A percentile compares a stretch with the other conserved stretches of the same genome.
phyloP scores from a whole-genome alignment of 1,284 basidiomycete species.

The Marasmius sp. region DNA sequence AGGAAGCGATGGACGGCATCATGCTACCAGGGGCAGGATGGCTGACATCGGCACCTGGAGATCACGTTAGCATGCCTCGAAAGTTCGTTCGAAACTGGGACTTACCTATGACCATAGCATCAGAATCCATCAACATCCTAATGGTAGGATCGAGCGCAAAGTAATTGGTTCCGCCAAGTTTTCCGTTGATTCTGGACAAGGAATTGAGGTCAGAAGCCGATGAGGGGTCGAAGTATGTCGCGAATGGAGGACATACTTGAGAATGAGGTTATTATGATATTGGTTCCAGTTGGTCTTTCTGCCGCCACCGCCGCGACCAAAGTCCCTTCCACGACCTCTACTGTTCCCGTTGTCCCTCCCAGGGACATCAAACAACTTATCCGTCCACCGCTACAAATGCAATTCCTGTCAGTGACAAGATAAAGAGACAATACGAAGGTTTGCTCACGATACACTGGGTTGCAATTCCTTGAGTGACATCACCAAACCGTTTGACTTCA shows the following conservation, averaged over 20 bases:
- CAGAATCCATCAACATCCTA: constrained; percentile 15
- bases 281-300: constrained; percentile 25
- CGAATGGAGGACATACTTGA: constrained; percentile 30
- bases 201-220: background rate
- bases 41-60: constrained; percentile 39
- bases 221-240: background rate
- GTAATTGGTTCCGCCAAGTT: constrained; percentile 38
- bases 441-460: constrained; percentile 38
- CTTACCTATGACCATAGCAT: constrained; percentile 39
- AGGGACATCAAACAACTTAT: background rate
- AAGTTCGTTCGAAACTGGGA: background rate
- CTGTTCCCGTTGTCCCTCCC: background rate
- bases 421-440: background rate
- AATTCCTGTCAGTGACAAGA: background rate
- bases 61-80: background rate
- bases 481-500: constrained; percentile 35
- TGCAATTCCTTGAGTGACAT: constrained; percentile 28
- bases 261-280: constrained; percentile 36
- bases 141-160: constrained; percentile 23
- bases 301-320: background rate
- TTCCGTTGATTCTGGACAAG: constrained; percentile 38
- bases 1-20: constrained; percentile 35
- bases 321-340: background rate
- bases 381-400: background rate
- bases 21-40: constrained; percentile 35